Base-by-base conservation (phyloP, 78 protist species). In the Dictyostelium intermedium region DNA sequence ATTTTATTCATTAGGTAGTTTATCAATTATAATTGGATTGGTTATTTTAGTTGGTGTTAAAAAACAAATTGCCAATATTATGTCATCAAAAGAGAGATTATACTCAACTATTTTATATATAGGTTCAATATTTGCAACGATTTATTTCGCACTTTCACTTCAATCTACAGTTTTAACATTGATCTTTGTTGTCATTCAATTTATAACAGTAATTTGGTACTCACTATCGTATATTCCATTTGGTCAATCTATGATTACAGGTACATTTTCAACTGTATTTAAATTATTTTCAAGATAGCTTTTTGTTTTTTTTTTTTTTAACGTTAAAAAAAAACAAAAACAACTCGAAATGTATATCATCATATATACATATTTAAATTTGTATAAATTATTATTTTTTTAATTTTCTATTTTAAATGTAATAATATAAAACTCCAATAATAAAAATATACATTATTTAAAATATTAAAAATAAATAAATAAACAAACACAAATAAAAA, bases 1-100 rank as follows among this genome's bases (percentile, higher is more conserved):
- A 74, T 80, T 89, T 60, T 89, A 89, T 80, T 79, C 94, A 80
- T 20, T 80, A 20, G 94, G 94, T 78, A 80, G 87, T 80, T 43
- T 89, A 35, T 78, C 78, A 41, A 74, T 89, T 11, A 69, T 89
- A 43, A 50, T 78, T 8, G 87, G 94, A 25, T 35, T 78, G 35
- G 39, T 89, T 3, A 37, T 89, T 50, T 80, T 89, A 23, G 87
- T 89, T 32, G 94, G 94, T 45, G 37, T 89, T 35, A 89, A 89
- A 70, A 89, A 89, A 80, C 94, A 89, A 27, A n/a, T 80, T 18
- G 45, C 82, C 11, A 89, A 78, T 63, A 87, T 80, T 1, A 53
- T 81, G 25, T 89, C 87, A 18, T 89, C 94, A 34, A 80, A 20
- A 9, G 94, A 89, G 32, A 35, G 94, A 47, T n/a, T 89, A 14